Evolutionary conservation across 2,329 filamentous ascomycete species (phyloP).

Genomic region (Beauveria bassiana): DNA sequence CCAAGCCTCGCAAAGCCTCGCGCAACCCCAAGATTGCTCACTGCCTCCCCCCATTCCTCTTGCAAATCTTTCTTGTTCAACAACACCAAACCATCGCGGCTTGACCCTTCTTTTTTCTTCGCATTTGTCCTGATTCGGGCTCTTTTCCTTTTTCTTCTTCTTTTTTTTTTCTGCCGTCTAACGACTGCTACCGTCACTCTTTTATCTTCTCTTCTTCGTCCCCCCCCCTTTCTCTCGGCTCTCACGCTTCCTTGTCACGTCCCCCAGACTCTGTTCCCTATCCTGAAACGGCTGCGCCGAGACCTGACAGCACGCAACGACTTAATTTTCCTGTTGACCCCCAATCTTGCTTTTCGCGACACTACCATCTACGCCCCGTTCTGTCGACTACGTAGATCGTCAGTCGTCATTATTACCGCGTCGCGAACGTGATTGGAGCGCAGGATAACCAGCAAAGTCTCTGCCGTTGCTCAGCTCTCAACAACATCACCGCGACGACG

Average conservation of each 20-base stretch:
- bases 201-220: neutral
- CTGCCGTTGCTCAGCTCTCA: neutral
- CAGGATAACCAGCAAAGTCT: neutral
- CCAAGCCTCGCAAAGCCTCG: conserved; percentile 1
- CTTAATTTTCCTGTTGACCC: neutral
- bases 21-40: neutral
- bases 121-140: neutral
- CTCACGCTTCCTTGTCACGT: neutral
- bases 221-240: neutral
- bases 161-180: neutral
- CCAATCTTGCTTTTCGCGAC: neutral
- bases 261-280: conserved; percentile 3
- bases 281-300: conserved; percentile 12
- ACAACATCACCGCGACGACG: neutral
- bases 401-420: conserved; percentile 4
- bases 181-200: conserved; percentile 1
- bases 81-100: conserved; percentile 3
- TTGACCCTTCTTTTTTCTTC: neutral
- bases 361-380: neutral
- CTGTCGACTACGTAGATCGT: conserved; percentile 9
- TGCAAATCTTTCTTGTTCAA: conserved; percentile 3
- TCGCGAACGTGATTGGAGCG: conserved; percentile 3
- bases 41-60: conserved; percentile 7
- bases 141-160: neutral
- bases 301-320: neutral